A percentile compares a stretch with the other conserved stretches of the same genome.
Conservation (phyloP, 305 asterid genomes). For the Coffea humblotiana region DNA sequence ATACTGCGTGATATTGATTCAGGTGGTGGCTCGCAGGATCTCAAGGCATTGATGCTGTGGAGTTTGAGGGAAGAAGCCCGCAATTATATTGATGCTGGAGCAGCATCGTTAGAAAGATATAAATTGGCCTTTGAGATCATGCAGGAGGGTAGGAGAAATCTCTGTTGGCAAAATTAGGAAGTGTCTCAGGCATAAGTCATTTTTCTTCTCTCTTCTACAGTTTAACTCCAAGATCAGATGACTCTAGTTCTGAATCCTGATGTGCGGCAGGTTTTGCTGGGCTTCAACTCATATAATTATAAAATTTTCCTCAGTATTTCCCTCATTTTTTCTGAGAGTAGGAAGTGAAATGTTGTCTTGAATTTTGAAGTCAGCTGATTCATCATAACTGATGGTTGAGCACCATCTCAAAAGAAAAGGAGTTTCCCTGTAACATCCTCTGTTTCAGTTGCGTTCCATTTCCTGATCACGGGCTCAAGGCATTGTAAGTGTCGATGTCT, state of each 20-base stretch:
- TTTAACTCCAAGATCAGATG: constrained; percentile 4
- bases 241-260: constrained; percentile 9
- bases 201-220: constrained; percentile 17
- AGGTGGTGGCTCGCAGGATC: constrained; percentile 63
- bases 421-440: neutral
- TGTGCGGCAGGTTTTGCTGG: constrained; percentile 23
- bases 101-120: constrained; percentile 71
- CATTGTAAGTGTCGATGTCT: neutral
- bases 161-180: constrained; percentile 79
- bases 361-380: neutral
- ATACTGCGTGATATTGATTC: constrained; percentile 73
- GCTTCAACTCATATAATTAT: constrained; percentile 42
- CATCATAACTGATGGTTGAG: neutral
- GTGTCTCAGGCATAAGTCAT: constrained; percentile 27
- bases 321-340: neutral
- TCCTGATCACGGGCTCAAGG: neutral
- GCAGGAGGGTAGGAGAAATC: constrained; percentile 94
- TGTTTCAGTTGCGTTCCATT: neutral
- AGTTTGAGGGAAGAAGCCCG: constrained; percentile 87
- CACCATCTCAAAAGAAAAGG: neutral
- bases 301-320: constrained; percentile 2
- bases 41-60: constrained; percentile 85
- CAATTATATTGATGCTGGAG: constrained; percentile 76
- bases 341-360: neutral
- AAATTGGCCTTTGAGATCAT: constrained; percentile 87